These are phyloP conservation scores for Clonostachys rhizophaga DNA, from an alignment of 2,329 filamentous ascomycete genomes.

Conservation along the genomic window DNA sequence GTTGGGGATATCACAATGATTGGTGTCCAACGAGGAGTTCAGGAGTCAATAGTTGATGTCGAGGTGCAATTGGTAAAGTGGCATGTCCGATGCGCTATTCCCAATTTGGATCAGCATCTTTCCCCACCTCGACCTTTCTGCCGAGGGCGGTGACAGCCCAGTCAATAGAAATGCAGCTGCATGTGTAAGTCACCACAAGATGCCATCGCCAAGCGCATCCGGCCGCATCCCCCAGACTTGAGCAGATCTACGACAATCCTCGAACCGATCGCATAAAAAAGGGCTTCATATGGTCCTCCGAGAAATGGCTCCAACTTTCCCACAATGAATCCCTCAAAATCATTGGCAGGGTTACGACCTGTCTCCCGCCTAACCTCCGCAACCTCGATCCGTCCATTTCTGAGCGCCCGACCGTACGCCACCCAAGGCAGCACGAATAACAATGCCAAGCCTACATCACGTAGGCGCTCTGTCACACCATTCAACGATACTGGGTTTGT, in stretches of 20 bases:
- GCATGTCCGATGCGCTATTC: conserved; percentile 33
- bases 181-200: neutral
- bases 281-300: conserved; percentile 5
- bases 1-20: neutral
- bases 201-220: neutral
- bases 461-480: conserved; percentile 69
- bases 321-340: conserved; percentile 40
- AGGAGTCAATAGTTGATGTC: conserved; percentile 26
- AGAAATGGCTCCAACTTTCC: conserved; percentile 20
- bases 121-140: conserved; percentile 23
- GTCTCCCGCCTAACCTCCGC: conserved; percentile 15
- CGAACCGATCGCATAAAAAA: no score
- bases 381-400: conserved; percentile 7
- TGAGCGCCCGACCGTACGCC: conserved; percentile 49
- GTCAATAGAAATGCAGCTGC: neutral
- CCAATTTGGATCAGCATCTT: conserved; percentile 14
- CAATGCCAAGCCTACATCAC: conserved; percentile 31
- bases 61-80: conserved; percentile 30
- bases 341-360: conserved; percentile 27
- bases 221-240: no score
- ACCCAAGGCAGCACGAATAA: conserved; percentile 45
- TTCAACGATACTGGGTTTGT: conserved; percentile 83
- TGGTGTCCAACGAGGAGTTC: conserved; percentile 10
- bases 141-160: conserved; percentile 26
- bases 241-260: no score